phyloP scores from a whole-genome alignment of 768 basidiomycete genomes.

The Russula brevipes region DNA sequence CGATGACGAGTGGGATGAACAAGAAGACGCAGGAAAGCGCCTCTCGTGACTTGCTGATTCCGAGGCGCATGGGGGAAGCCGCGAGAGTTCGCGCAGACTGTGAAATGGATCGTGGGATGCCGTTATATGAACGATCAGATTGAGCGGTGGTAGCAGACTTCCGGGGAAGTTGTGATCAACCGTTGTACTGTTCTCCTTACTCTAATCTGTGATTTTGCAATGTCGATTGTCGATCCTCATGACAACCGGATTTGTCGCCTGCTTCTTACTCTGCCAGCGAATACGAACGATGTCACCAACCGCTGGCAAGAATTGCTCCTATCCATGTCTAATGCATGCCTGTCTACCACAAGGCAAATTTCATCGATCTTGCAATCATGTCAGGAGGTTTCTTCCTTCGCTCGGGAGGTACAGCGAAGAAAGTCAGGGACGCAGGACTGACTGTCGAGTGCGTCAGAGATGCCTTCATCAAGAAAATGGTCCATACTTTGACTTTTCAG shows the following conservation, averaged over 20 bases:
- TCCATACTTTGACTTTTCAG: too few relatives aligned
- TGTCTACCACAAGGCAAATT: slow-evolving; percentile 91
- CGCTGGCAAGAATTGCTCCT: slow-evolving; percentile 30
- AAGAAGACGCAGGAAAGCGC: slow-evolving; percentile 26
- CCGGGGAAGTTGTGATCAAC: slow-evolving; percentile 25
- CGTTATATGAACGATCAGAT: slow-evolving; percentile 31
- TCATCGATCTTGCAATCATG: slow-evolving; percentile 84
- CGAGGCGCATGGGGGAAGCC: slow-evolving; percentile 33
- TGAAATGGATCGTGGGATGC: slow-evolving; percentile 32
- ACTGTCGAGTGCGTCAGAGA: slow-evolving; percentile 68
- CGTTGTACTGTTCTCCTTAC: background rate
- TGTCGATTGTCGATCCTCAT: background rate
- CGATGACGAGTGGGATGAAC: slow-evolving; percentile 33
- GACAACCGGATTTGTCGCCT: too few relatives aligned
- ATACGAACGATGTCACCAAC: slow-evolving; percentile 32
- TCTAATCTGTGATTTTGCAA: background rate
- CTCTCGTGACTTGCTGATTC: slow-evolving; percentile 31
- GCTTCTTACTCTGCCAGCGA: background rate
- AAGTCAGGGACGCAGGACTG: slow-evolving; percentile 90
- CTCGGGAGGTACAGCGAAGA: slow-evolving; percentile 96
- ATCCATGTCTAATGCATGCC: slow-evolving; percentile 52
- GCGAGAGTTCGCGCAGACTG: slow-evolving; percentile 33
- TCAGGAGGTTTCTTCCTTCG: slow-evolving; percentile 89
- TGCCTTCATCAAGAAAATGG: background rate
- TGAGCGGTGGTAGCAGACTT: slow-evolving; percentile 29